Conservation (phyloP, 2,329 filamentous ascomycete species). For the Nannizziopsis barbatae region DNA sequence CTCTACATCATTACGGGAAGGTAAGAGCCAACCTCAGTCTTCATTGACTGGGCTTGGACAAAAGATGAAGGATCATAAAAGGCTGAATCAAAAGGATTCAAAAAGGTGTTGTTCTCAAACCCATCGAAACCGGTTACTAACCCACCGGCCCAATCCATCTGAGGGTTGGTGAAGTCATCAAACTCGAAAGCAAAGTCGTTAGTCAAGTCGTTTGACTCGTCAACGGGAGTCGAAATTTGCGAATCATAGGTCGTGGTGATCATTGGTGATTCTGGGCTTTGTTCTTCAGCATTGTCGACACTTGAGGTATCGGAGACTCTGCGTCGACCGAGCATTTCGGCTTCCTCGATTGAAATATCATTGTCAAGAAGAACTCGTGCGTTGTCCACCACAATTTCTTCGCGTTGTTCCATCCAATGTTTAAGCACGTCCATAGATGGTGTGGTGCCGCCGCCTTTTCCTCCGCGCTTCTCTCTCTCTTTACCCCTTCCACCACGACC, state of each 20-base stretch:
- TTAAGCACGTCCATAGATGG: conserved; percentile 51
- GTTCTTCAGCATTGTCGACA: conserved; percentile 15
- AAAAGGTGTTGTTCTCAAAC: conserved; percentile 17
- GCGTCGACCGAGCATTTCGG: conserved; percentile 10
- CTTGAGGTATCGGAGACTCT: conserved; percentile 15
- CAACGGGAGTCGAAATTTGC: conserved; percentile 4
- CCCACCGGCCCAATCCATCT: conserved; percentile 13
- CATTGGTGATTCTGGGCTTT: conserved; percentile 2
- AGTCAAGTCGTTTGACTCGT: conserved; percentile 9
- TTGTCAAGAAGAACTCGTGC: conserved; percentile 20
- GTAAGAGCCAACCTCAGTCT: conserved; percentile 29
- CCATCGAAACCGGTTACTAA: conserved; percentile 21
- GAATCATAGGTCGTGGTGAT: conserved; percentile 5
- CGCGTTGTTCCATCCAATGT: conserved; percentile 49
- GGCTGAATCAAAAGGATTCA: conserved; percentile 26
- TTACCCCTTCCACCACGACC: conserved; percentile 46
- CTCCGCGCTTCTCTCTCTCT: conserved; percentile 49
- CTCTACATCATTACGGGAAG: conserved; percentile 26
- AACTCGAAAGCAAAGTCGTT: conserved; percentile 17
- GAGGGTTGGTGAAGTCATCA: conserved; percentile 13
- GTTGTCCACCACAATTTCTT: conserved; percentile 37
- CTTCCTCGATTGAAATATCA: conserved; percentile 17
- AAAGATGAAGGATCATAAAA: conserved; percentile 23
- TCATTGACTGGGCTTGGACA: conserved; percentile 19
- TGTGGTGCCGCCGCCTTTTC: conserved; percentile 51